A percentile compares a stretch with the other conserved stretches of the same genome.
These are phyloP conservation scores for Fusarium robinianum DNA, from an alignment of 2,329 filamentous ascomycete species.

Conservation along the genomic window DNA sequence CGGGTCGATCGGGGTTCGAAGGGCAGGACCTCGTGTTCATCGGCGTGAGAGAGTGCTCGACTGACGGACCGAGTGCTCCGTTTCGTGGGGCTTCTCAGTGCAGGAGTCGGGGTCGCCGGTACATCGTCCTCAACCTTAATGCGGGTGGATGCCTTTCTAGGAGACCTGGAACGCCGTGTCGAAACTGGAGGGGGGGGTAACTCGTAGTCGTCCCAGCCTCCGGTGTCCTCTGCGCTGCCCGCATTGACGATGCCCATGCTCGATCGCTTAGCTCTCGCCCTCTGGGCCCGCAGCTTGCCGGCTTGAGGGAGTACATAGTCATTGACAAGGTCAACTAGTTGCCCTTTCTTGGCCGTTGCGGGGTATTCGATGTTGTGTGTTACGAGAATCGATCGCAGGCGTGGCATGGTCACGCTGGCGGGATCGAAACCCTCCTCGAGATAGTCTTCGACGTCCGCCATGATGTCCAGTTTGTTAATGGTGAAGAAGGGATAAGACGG, in stretches of 20 bases:
- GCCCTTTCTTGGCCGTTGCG: constrained; percentile 86
- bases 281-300: constrained; percentile 73
- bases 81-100: constrained; percentile 55
- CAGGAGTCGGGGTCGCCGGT: constrained; percentile 40
- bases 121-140: constrained; percentile 59
- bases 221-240: constrained; percentile 68
- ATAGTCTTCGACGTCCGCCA: constrained; percentile 78
- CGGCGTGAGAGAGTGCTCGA: constrained; percentile 57
- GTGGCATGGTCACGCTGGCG: constrained; percentile 79
- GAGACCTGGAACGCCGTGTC: constrained; percentile 58
- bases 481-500: constrained; percentile 9
- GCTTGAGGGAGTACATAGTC: constrained; percentile 78
- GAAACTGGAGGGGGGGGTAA: constrained; percentile 54
- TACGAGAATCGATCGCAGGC: constrained; percentile 87
- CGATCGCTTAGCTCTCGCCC: constrained; percentile 80
- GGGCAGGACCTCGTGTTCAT: constrained; percentile 50
- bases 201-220: constrained; percentile 65
- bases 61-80: constrained; percentile 59
- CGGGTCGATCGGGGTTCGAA: constrained; percentile 50
- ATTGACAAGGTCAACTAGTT: constrained; percentile 84
- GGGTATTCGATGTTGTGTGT: constrained; percentile 85
- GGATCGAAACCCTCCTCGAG: constrained; percentile 87
- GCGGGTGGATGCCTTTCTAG: constrained; percentile 57
- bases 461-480: constrained; percentile 40
- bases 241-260: constrained; percentile 80